A percentile compares a stretch with the other conserved stretches of the same genome.
Conservation (phyloP, 2,329 filamentous ascomycete genomes). For the Alternaria gaisen region DNA sequence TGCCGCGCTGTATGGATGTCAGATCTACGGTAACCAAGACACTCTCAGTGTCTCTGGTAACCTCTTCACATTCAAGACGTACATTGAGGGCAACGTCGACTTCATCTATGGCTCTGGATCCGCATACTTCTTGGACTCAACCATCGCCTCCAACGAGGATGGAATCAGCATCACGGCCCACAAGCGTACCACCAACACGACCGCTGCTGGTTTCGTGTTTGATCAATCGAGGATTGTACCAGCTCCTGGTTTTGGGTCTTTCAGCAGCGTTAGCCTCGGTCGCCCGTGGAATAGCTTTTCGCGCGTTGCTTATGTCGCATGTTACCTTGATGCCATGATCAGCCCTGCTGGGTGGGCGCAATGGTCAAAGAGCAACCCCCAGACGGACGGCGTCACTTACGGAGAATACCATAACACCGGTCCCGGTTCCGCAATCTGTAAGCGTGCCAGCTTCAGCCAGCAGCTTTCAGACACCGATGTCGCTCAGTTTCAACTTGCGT, state of each 20-base stretch:
- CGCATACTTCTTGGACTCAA: slow-evolving; percentile 55
- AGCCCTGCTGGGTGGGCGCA: slow-evolving; percentile 31
- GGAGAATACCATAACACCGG: slow-evolving; percentile 52
- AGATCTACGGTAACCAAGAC: slow-evolving; percentile 53
- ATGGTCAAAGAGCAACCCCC: slow-evolving; percentile 29
- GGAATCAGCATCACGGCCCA: slow-evolving; percentile 49
- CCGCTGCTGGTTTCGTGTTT: slow-evolving; percentile 51
- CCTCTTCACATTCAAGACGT: slow-evolving; percentile 53
- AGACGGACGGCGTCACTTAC: slow-evolving; percentile 29
- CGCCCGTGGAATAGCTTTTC: slow-evolving; percentile 34
- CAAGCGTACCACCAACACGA: slow-evolving; percentile 53
- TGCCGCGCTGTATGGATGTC: slow-evolving; percentile 50
- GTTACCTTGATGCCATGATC: slow-evolving; percentile 32
- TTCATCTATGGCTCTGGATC: slow-evolving; percentile 57
- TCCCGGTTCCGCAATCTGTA: slow-evolving; percentile 43
- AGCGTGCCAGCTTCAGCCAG: slow-evolving; percentile 49
- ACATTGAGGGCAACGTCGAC: slow-evolving; percentile 54
- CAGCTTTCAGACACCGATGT: slow-evolving; percentile 50
- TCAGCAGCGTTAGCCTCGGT: slow-evolving; percentile 41
- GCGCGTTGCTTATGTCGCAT: slow-evolving; percentile 29
- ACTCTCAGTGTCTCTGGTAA: slow-evolving; percentile 50
- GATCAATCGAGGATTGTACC: slow-evolving; percentile 49
- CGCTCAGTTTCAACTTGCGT: slow-evolving; percentile 52
- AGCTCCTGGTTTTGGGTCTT: slow-evolving; percentile 36
- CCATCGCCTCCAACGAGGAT: slow-evolving; percentile 50